phyloP scores from a whole-genome alignment of 148 eudicot genomes.

The Spergularia bocconei region DNA sequence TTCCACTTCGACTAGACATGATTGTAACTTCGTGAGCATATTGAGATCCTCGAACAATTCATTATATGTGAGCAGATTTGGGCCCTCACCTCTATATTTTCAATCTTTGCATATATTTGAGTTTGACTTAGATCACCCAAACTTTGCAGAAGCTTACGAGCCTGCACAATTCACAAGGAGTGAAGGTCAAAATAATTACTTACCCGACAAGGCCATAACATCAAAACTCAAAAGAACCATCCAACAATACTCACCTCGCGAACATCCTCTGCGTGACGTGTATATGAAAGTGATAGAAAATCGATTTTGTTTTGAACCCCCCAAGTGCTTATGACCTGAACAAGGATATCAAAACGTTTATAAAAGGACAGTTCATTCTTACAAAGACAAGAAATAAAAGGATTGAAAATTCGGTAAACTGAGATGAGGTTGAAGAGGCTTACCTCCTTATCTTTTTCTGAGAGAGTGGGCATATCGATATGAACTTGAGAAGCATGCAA shows the following conservation, averaged over 20 bases:
- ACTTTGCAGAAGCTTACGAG: constrained; percentile 70
- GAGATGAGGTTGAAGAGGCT: constrained; percentile 16
- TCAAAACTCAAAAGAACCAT: not conserved
- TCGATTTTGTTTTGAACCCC: constrained; percentile 90
- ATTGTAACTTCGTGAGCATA: not conserved
- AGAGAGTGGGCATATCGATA: constrained; percentile 83
- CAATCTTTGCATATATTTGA: constrained; percentile 91
- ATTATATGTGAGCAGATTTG: not conserved
- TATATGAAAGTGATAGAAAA: constrained; percentile 80
- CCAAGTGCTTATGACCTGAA: constrained; percentile 85
- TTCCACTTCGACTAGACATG: not conserved
- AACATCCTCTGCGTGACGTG: constrained; percentile 96
- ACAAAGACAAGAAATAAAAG: not conserved
- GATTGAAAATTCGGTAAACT: not conserved
- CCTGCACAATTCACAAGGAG: constrained; percentile 35
- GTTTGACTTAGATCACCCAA: constrained; percentile 85
- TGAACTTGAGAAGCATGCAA: constrained; percentile 88
- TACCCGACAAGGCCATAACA: not conserved
- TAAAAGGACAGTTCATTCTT: not conserved
- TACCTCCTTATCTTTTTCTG: constrained; percentile 85
- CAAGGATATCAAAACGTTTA: not conserved
- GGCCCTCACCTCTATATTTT: constrained; percentile 75
- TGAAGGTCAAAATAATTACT: not conserved
- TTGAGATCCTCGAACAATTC: not conserved
- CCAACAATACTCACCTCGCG: constrained; percentile 60